Percentiles rank a stretch among this genome's conserved stretches.
Evolutionary conservation across 2,329 filamentous ascomycete species (phyloP).

Genomic region (Pseudogymnoascus sp.): DNA sequence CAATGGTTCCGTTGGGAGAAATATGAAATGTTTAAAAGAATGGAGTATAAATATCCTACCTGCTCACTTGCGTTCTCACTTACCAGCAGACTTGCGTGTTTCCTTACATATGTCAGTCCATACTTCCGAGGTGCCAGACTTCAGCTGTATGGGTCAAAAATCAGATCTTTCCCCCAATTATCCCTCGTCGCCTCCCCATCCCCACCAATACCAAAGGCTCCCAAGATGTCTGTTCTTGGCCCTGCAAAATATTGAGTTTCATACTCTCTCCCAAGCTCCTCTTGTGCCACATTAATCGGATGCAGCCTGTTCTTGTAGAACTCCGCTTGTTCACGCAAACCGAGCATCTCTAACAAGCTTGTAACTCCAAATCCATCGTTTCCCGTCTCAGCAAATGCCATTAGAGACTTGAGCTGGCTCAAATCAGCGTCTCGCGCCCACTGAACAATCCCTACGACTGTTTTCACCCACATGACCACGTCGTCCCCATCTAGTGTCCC

Average conservation of each 20-base stretch:
- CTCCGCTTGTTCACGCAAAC: background rate
- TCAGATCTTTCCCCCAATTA: background rate
- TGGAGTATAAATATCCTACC: background rate
- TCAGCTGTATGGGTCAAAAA: background rate
- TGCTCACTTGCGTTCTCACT: background rate
- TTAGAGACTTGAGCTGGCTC: background rate
- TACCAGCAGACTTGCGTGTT: too few relatives aligned
- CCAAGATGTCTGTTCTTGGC: background rate
- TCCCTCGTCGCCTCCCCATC: background rate
- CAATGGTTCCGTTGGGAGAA: background rate
- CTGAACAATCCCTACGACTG: slow-evolving; percentile 16
- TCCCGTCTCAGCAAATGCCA: background rate
- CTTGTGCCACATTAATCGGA: background rate
- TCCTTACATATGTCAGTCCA: background rate
- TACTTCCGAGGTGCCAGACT: background rate
- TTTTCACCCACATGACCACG: slow-evolving; percentile 19
- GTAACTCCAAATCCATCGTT: background rate
- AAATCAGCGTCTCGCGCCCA: slow-evolving; percentile 11
- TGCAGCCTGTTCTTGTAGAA: background rate
- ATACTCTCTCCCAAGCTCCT: background rate
- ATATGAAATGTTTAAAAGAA: background rate
- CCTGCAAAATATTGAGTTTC: background rate
- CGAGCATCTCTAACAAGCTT: background rate
- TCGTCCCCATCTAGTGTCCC: slow-evolving; percentile 17
- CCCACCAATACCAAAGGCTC: background rate